These are phyloP conservation scores for Exophiala oligosperma DNA, from an alignment of 2,329 filamentous ascomycete species.

Conservation along the genomic window DNA sequence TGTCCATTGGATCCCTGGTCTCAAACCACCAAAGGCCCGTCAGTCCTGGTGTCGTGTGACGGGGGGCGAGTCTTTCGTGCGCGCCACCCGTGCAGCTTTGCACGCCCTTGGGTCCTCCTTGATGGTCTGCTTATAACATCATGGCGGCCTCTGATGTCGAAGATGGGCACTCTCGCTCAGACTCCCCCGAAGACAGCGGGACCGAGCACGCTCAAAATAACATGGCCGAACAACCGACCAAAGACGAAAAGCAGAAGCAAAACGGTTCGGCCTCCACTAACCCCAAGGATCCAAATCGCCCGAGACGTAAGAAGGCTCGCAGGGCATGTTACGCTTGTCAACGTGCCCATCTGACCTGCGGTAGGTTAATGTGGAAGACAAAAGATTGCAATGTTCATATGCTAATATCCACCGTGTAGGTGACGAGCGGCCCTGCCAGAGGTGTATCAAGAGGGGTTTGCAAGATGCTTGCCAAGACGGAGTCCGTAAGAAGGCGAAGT, in stretches of 20 bases:
- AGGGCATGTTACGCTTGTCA: conserved; percentile 96
- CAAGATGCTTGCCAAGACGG: conserved; percentile 93
- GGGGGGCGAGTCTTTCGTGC: conserved; percentile 17
- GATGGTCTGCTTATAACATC: conserved; percentile 31
- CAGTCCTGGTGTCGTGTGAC: conserved; percentile 15
- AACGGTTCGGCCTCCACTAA: conserved; percentile 53
- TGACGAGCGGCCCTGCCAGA: conserved; percentile 89
- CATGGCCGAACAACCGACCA: conserved; percentile 38
- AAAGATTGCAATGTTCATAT: conserved; percentile 14
- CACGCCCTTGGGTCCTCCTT: conserved; percentile 16
- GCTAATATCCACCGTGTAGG: conserved; percentile 56
- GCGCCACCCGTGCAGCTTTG: conserved; percentile 13
- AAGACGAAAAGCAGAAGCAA: conserved; percentile 52
- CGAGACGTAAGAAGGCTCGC: conserved; percentile 91
- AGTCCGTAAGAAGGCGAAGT: conserved; percentile 98
- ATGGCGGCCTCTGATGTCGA: conserved; percentile 37
- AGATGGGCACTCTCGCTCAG: conserved; percentile 37
- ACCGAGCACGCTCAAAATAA: conserved; percentile 40
- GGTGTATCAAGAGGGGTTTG: conserved; percentile 91
- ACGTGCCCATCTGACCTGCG: conserved; percentile 94
- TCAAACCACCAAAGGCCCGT: conserved; percentile 4
- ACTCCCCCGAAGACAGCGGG: conserved; percentile 39
- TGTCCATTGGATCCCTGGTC: conserved; percentile 8
- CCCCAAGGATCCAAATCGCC: conserved; percentile 86
- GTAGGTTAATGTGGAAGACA: conserved; percentile 61